Evolutionary conservation across 139 green algal species (phyloP).

Genomic region (Pseudopediastrum boryanum): DNA sequence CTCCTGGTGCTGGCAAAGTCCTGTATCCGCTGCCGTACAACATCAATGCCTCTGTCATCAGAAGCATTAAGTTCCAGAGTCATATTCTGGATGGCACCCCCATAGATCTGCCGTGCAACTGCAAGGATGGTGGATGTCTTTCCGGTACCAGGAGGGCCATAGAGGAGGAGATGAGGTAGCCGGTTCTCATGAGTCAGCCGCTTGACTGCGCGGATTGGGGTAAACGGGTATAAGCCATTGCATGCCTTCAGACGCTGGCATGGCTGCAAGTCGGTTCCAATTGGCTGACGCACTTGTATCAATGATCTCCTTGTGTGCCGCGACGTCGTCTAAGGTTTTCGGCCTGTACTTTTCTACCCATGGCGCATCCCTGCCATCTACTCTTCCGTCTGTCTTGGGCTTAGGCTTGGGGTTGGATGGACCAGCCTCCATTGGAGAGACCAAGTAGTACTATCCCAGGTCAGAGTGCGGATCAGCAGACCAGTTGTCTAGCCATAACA

Average conservation of each 20-base stretch:
- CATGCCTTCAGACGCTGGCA: background rate
- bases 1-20: conserved; percentile 94
- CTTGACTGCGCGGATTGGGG: too few relatives aligned
- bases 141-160: conserved; percentile 97
- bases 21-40: conserved; percentile 93
- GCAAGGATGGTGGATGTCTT: conserved; percentile 97
- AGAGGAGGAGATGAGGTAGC: conserved; percentile 97
- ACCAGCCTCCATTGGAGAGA: too few relatives aligned
- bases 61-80: conserved; percentile 98
- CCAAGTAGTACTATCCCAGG: too few relatives aligned
- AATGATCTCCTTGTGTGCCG: conserved; percentile 96
- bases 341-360: conserved; percentile 99
- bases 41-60: conserved; percentile 94
- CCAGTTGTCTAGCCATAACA: too few relatives aligned
- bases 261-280: background rate
- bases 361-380: conserved; percentile 32
- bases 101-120: conserved; percentile 94
- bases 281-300: conserved; percentile 84
- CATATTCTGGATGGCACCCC: conserved; percentile 77
- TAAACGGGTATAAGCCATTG: too few relatives aligned
- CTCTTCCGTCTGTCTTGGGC: conserved; percentile 3
- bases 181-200: conserved; percentile 79
- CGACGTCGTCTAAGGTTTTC: conserved; percentile 89
- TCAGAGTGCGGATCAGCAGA: too few relatives aligned
- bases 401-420: background rate